phyloP scores from a whole-genome alignment of 116 monocot species.

The Papilionanthe hybrid region DNA sequence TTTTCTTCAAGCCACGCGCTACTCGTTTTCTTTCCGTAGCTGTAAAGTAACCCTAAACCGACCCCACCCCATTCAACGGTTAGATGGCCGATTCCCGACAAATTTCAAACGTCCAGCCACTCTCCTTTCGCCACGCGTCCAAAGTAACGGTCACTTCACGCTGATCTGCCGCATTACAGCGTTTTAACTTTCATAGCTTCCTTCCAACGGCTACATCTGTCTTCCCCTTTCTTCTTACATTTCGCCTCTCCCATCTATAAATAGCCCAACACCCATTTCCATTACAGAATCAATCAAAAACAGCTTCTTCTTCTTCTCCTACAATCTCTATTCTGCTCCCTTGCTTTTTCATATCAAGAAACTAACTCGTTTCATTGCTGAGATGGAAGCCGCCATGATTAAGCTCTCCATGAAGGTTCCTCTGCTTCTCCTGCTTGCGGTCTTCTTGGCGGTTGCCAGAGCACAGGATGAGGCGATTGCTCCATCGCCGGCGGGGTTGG shows the following conservation, averaged over 20 bases:
- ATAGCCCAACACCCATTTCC: background rate
- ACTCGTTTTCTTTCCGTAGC: background rate
- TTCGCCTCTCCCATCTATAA: background rate
- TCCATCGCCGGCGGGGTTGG: background rate
- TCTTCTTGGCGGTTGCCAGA: background rate
- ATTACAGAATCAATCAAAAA: background rate
- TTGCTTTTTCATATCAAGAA: background rate
- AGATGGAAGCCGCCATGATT: slow-evolving; percentile 5
- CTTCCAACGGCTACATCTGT: background rate
- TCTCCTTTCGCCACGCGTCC: background rate
- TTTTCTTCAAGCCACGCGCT: background rate
- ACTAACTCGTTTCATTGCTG: background rate
- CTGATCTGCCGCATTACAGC: background rate
- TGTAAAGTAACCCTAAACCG: background rate
- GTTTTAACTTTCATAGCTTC: no score
- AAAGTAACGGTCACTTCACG: background rate
- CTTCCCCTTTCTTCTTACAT: background rate
- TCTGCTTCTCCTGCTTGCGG: background rate
- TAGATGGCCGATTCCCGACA: background rate
- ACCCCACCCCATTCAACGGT: background rate
- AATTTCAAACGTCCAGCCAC: background rate
- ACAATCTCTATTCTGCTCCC: background rate
- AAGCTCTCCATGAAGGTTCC: background rate
- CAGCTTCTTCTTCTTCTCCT: background rate
- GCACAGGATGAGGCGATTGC: slow-evolving; percentile 5